phyloP scores from a whole-genome alignment of 202 grass and related monocot species.

The Miscanthus sacchariflorus region DNA sequence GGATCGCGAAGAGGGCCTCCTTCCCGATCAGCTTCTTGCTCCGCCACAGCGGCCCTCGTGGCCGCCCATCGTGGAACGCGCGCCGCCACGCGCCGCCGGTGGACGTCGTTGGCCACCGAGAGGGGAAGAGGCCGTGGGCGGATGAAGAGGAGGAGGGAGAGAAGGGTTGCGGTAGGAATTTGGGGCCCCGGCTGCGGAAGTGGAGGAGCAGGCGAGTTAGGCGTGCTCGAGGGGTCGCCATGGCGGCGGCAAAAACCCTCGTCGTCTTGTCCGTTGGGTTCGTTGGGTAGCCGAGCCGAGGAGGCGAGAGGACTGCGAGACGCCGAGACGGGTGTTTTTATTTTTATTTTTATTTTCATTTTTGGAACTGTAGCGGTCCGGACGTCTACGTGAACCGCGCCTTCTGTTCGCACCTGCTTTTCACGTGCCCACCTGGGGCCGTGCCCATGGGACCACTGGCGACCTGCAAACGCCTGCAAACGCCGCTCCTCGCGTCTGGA shows the following conservation, averaged over 20 bases:
- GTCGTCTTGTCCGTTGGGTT: not conserved
- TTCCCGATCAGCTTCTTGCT: conserved; percentile 98
- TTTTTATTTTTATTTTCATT: too few relatives aligned
- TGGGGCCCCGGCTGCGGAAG: conserved; percentile 7
- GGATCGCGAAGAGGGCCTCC: conserved; percentile 86
- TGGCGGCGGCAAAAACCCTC: conserved; percentile 51
- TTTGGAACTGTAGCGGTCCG: too few relatives aligned
- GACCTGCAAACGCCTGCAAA: too few relatives aligned
- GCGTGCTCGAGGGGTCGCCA: conserved; percentile 48
- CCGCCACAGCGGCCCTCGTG: conserved; percentile 93
- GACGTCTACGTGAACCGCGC: too few relatives aligned
- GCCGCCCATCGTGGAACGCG: conserved; percentile 81
- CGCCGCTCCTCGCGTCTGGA: too few relatives aligned
- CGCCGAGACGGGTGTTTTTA: too few relatives aligned
- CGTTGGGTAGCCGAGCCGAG: conserved; percentile 32
- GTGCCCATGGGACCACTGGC: too few relatives aligned
- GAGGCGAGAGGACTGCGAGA: not conserved
- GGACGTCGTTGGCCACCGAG: not conserved
- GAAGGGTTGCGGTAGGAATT: not conserved
- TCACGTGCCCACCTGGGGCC: too few relatives aligned
- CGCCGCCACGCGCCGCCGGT: conserved; percentile 37
- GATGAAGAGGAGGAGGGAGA: conserved; percentile 14
- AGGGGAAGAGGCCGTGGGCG: not conserved
- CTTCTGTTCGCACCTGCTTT: too few relatives aligned
- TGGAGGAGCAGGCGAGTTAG: conserved; percentile 40